Base-by-base conservation (phyloP, 495 filamentous ascomycete species). In the Aspergillus haitiensis region DNA sequence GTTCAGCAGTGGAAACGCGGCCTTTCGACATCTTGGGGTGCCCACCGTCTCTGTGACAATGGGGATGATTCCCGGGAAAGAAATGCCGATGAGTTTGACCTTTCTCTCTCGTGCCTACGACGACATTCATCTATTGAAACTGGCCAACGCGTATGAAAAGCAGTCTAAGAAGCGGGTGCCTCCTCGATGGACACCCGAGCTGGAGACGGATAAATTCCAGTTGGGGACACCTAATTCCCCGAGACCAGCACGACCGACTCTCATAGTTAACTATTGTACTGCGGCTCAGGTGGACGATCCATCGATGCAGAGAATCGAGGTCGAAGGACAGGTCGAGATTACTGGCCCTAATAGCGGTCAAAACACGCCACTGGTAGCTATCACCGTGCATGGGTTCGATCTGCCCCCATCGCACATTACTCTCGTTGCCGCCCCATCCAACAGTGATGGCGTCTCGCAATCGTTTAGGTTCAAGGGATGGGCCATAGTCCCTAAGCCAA, bases 71-170 rank as follows among this genome's bases (percentile, higher is more conserved):
- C 35, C 36, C 0, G 47, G 33, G 5, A 56, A 42, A 10, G 13
- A 53, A 8, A 62, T 66, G 52, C 64, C 64, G 13, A 59, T 66
- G 5, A 55, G 52, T 15, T n/a, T 66, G 35, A 66, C 60, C 15
- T 66, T 66, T 10, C 55, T 56, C 18, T 44, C 35, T 5, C 58
- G 47, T 15, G 59, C 56, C 2, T 66, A 63, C 37, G 13, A 50
- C 2, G 64, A 62, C 48, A 60, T 56, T 18, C 34, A 57, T 40
- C 47, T 66, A 9, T 47, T 66, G 13, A 21, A 49, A 36, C 60
- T 55, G 32, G 64, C 56, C n/a, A 59, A 57, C 81, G 15, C 77
- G 79, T 46, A 80, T 76, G 27, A 52, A 34, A 52, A 52, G 32
- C 16, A n/a, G 18, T 36, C 32, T 7, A n/a, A 3, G 7, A 18